Evolutionary conservation across 768 basidiomycete species (phyloP).

Genomic region (Lepiota subincarnata): DNA sequence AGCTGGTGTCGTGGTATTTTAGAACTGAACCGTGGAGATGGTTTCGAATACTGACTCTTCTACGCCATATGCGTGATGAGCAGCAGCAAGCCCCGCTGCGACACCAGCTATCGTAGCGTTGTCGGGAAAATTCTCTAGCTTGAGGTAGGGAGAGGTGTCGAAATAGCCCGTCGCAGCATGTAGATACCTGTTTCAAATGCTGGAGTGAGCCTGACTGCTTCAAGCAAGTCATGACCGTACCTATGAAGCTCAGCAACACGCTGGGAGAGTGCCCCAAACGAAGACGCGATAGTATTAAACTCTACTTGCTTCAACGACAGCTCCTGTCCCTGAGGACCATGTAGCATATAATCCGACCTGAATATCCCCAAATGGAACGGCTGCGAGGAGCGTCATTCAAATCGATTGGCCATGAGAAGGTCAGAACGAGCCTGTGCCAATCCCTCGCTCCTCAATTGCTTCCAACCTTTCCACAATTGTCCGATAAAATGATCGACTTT

Average conservation of each 20-base stretch:
- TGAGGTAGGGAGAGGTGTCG: conserved; percentile 48
- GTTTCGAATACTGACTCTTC: conserved; percentile 36
- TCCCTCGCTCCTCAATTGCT: conserved; percentile 62
- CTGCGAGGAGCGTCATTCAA: conserved; percentile 33
- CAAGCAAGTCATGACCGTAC: conserved; percentile 33
- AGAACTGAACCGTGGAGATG: not conserved
- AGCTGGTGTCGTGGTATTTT: conserved; percentile 22
- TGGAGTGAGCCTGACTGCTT: too few species aligned
- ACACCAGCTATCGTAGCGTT: conserved; percentile 73
- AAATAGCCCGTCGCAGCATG: conserved; percentile 64
- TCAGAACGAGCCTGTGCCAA: conserved; percentile 35
- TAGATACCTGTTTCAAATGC: conserved; percentile 52
- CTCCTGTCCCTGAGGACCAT: conserved; percentile 39
- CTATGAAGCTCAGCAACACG: conserved; percentile 68
- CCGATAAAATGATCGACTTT: conserved; percentile 86
- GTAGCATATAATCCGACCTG: conserved; percentile 91
- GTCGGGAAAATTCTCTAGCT: conserved; percentile 54
- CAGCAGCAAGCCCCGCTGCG: conserved; percentile 72
- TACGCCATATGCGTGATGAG: conserved; percentile 69
- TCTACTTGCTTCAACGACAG: conserved; percentile 86
- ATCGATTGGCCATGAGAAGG: not conserved
- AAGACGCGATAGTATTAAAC: conserved; percentile 94
- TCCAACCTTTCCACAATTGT: conserved; percentile 85
- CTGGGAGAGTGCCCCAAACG: conserved; percentile 80
- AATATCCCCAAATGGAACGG: conserved; percentile 85